Evolutionary conservation across 495 filamentous ascomycete species (phyloP).

Genomic region (Alectoria sarmentosa): DNA sequence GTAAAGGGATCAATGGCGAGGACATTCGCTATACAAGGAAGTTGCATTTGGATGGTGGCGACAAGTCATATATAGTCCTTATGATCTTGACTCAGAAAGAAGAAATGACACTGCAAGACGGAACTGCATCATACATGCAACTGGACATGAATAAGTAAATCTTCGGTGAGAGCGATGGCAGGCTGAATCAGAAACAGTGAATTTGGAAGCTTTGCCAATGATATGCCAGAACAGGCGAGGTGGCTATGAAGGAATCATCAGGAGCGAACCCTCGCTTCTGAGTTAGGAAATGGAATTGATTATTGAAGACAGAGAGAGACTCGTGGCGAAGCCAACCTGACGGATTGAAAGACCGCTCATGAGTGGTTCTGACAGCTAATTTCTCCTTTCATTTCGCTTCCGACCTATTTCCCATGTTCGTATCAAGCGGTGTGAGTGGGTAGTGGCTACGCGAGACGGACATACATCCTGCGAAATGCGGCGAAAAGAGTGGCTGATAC

Average conservation of each 20-base stretch:
- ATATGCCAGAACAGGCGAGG: constrained; percentile 12
- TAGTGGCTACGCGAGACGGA: background rate
- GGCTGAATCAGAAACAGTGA: background rate
- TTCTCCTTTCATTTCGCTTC: constrained; percentile 10
- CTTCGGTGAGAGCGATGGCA: constrained; percentile 1
- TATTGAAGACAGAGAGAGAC: constrained; percentile 6
- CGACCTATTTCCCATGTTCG: background rate
- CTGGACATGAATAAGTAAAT: background rate
- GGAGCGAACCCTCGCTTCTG: background rate
- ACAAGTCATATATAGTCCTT: background rate
- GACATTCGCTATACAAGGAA: constrained; percentile 9
- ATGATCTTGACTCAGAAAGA: background rate
- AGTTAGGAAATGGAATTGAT: background rate
- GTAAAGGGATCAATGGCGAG: constrained; percentile 4
- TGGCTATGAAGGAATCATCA: constrained; percentile 3
- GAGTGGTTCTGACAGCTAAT: background rate
- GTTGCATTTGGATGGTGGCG: background rate
- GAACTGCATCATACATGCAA: background rate
- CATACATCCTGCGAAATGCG: background rate
- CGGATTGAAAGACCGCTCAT: background rate
- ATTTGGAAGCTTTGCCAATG: constrained; percentile 10
- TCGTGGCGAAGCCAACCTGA: background rate
- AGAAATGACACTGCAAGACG: background rate
- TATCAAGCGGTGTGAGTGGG: background rate
- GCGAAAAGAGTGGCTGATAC: background rate